Evolutionary conservation across 1,284 basidiomycete species (phyloP).

Genomic region (Cryptococcus deneoformans): DNA sequence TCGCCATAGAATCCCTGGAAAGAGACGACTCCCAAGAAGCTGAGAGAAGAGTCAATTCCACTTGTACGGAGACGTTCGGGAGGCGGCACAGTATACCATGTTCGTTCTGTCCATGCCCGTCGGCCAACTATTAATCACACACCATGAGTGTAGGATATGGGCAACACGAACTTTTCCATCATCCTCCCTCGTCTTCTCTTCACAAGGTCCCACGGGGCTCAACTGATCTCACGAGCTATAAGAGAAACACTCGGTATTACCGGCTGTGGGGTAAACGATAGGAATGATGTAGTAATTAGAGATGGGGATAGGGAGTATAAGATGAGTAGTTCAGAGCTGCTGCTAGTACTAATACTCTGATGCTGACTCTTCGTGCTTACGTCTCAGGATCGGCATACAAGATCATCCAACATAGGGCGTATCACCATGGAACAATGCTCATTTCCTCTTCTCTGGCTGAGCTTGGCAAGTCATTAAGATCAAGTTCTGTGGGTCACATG

Average conservation of each 20-base stretch:
- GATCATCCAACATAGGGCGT: constrained; percentile 84
- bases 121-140: neutral
- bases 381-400: constrained; percentile 98
- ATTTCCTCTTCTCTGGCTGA: constrained; percentile 72
- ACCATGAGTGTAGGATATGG: constrained; percentile 66
- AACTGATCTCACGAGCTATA: constrained; percentile 75
- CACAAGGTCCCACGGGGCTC: constrained; percentile 69
- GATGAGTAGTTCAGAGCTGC: constrained; percentile 59
- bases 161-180: constrained; percentile 97
- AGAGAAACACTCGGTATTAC: constrained; percentile 61
- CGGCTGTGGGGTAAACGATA: constrained; percentile 74
- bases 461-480: constrained; percentile 68
- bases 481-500: constrained; percentile 61
- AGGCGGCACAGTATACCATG: constrained; percentile 98
- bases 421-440: constrained; percentile 99
- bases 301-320: constrained; percentile 60
- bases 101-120: constrained; percentile 50
- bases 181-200: constrained; percentile 77
- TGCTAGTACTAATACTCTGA: neutral
- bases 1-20: constrained; percentile 87
- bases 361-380: constrained; percentile 50
- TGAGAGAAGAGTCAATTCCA: constrained; percentile 60
- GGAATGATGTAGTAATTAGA: constrained; percentile 84
- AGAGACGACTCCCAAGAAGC: constrained; percentile 73
- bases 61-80: constrained; percentile 86